phyloP scores from a whole-genome alignment of 192 early-diverging fungal genomes.

The Coemansia asiatica region DNA sequence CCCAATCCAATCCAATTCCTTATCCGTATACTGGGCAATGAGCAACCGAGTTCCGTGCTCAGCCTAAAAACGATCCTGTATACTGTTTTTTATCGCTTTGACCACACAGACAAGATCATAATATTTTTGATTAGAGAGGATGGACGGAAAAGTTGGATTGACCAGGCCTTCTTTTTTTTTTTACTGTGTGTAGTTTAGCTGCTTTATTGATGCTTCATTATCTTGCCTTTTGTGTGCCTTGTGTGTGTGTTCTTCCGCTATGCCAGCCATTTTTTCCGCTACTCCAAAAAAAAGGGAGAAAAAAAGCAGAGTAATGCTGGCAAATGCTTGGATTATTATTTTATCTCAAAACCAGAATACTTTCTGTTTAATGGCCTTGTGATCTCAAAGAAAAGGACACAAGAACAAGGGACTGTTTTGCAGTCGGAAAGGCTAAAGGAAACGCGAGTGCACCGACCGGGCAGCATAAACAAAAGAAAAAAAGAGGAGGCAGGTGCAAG shows the following conservation, averaged over 20 bases:
- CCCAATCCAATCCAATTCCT: no score
- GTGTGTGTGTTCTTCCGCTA: no score
- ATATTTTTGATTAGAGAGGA: neutral
- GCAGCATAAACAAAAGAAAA: neutral
- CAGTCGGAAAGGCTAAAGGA: neutral
- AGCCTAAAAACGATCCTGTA: neutral
- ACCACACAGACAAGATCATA: neutral
- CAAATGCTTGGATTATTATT: neutral
- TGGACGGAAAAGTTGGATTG: neutral
- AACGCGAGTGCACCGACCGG: neutral
- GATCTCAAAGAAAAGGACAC: neutral
- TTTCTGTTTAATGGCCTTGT: neutral
- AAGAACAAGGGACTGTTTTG: constrained; percentile 1
- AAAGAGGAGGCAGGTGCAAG: neutral
- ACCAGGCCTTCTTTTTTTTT: neutral
- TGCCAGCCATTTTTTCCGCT: no score
- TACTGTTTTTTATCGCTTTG: neutral
- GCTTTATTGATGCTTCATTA: constrained; percentile 1
- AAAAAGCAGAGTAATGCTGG: neutral
- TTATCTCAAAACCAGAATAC: neutral
- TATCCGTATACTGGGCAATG: neutral
- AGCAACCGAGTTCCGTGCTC: neutral
- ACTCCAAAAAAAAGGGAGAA: no score
- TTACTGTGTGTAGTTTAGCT: neutral
- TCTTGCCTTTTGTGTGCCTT: no score